phyloP scores from a whole-genome alignment of 2,329 filamentous ascomycete genomes.

The Xylariaceae sp. region DNA sequence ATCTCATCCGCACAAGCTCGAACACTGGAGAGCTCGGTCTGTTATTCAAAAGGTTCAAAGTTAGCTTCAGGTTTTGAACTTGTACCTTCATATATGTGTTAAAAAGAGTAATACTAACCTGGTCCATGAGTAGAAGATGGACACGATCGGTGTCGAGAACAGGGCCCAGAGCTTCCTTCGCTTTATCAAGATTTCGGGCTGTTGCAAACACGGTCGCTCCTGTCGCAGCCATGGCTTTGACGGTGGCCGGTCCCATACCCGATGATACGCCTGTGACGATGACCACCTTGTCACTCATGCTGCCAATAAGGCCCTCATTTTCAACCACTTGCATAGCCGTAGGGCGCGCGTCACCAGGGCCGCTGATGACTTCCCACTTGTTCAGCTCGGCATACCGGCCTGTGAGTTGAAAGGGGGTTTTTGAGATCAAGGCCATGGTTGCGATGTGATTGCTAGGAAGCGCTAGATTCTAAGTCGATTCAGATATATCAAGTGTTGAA shows the following conservation, averaged over 20 bases:
- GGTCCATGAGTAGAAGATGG: constrained; percentile 46
- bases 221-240: constrained; percentile 48
- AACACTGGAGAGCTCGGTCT: constrained; percentile 9
- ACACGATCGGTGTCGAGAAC: constrained; percentile 42
- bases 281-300: constrained; percentile 45
- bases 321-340: constrained; percentile 47
- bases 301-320: constrained; percentile 44
- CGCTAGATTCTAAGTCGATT: too few relatives aligned
- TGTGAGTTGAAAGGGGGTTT: constrained; percentile 31
- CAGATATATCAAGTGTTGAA: too few relatives aligned
- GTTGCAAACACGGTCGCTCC: constrained; percentile 53
- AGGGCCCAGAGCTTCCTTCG: constrained; percentile 41
- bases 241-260: constrained; percentile 48
- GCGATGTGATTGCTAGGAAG: neutral
- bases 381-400: constrained; percentile 34
- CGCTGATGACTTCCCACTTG: constrained; percentile 36
- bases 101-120: constrained; percentile 13
- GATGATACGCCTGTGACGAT: constrained; percentile 51
- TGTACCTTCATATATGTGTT: too few relatives aligned
- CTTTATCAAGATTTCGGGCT: constrained; percentile 50
- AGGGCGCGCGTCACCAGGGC: constrained; percentile 47
- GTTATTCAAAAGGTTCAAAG: neutral
- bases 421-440: constrained; percentile 23
- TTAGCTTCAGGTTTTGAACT: too few relatives aligned
- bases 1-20: constrained; percentile 24